Evolutionary conservation across 495 filamentous ascomycete genomes (phyloP).

Genomic region (Penicillium malachiteum): DNA sequence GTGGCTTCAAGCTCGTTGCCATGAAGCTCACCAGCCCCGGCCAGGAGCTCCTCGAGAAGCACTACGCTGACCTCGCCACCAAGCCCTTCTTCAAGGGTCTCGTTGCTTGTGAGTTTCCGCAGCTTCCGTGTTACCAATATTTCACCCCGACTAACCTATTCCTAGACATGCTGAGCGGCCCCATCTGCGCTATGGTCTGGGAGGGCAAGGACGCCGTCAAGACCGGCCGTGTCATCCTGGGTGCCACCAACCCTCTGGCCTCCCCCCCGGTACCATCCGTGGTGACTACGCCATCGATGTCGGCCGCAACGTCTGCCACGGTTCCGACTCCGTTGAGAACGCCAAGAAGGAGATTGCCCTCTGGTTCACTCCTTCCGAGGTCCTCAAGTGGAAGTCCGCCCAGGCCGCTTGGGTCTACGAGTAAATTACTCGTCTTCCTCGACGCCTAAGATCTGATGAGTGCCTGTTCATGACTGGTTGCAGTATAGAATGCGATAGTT

Average conservation of each 20-base stretch:
- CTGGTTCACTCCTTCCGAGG: slow-evolving; percentile 88
- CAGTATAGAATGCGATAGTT: slow-evolving; percentile 23
- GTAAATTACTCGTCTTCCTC: slow-evolving; percentile 44
- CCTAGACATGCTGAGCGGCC: slow-evolving; percentile 93
- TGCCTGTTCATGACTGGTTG: slow-evolving; percentile 11
- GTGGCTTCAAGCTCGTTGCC: slow-evolving; percentile 96
- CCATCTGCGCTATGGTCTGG: slow-evolving; percentile 99
- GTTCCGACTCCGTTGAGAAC: slow-evolving; percentile 95
- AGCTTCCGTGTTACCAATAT: background rate
- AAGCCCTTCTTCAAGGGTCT: slow-evolving; percentile 98
- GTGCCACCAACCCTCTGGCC: slow-evolving; percentile 95
- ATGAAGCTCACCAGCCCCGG: slow-evolving; percentile 88
- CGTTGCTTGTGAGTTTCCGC: slow-evolving; percentile 66
- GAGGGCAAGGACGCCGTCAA: slow-evolving; percentile 97
- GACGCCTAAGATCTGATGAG: slow-evolving; percentile 16
- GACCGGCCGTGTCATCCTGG: slow-evolving; percentile 91
- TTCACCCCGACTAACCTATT: slow-evolving; percentile 10
- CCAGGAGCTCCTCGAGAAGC: slow-evolving; percentile 93
- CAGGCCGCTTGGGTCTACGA: slow-evolving; percentile 94
- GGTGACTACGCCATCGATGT: slow-evolving; percentile 82
- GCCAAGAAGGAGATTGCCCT: slow-evolving; percentile 99
- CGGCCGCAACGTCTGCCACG: slow-evolving; percentile 99
- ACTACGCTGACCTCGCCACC: slow-evolving; percentile 87
- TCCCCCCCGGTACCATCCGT: slow-evolving; percentile 96
- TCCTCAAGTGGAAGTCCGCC: slow-evolving; percentile 74